Base-by-base conservation (phyloP, 371 early-diverging fungal species). In the Circinella umbellata region DNA sequence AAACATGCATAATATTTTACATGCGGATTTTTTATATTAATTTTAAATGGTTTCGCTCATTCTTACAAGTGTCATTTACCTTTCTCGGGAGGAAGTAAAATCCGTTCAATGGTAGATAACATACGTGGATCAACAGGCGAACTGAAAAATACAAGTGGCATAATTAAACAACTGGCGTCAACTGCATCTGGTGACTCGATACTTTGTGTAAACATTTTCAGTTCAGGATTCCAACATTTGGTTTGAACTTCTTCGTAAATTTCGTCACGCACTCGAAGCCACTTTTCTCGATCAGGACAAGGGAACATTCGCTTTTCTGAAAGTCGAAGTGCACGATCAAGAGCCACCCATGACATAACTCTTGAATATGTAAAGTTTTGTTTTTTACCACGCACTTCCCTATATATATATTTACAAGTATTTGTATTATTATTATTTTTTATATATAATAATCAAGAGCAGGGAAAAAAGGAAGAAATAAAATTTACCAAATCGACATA, bases 321-420 rank as follows among this genome's bases (percentile, higher is more conserved):
- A 49, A 94, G 78, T 35, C 93, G 82, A n/a, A 92, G 64, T 27
- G 75, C 59, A 75, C 95, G 83, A 73, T 95, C 95, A 18, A 95
- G 61, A 11, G 94, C 94, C 4, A 95, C 95, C 95, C 95, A 95
- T 73, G 92, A 92, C 90, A 93, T 92, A 48, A 95, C 81, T 68
- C 93, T 88, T 18, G 88, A 88, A 77, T 93, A 95, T 1, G 90
- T 81, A 73, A 93, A 94, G 69, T 92, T 81, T 61, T 89, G 89
- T 64, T 80, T 84, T 48, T 66, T 67, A 0, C 91, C 92, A 36
- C 95, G 83, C 15, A 92, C 92, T 73, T 94, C 95, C 67, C 63
- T 63, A 47, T 17, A 63, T 17, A 51, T 1, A 51, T 42, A 2
- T 42, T 42, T 9, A 9, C 11, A 9, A 42, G 42, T 42, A 11